phyloP scores from a whole-genome alignment of 1,284 basidiomycete genomes.

The Naganishia sp. region DNA sequence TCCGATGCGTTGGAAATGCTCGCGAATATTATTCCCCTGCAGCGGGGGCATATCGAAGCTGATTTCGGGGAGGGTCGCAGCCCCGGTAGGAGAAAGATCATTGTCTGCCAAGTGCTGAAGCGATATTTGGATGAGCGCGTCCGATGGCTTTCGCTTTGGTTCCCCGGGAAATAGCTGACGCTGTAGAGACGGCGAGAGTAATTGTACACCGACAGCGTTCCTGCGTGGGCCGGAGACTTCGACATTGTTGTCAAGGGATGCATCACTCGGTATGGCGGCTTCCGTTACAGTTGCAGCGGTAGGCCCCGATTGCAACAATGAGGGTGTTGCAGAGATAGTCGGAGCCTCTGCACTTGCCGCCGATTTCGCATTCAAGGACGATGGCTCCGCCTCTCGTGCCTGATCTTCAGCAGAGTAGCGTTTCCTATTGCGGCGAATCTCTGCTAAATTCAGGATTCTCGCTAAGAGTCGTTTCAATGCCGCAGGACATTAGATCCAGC shows the following conservation, averaged over 20 bases:
- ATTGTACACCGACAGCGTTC: slow-evolving; percentile 88
- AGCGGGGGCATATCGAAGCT: slow-evolving; percentile 80
- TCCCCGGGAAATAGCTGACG: slow-evolving; percentile 77
- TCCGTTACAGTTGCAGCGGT: background rate
- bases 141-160: slow-evolving; percentile 65
- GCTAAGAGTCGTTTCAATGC: background rate
- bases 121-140: slow-evolving; percentile 70
- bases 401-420: background rate
- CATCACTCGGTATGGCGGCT: too few species aligned
- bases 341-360: background rate
- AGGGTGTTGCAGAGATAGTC: background rate
- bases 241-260: too few species aligned
- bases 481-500: too few species aligned
- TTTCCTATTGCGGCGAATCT: background rate
- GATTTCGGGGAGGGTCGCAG: slow-evolving; percentile 75
- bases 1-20: slow-evolving; percentile 88
- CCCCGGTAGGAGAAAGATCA: slow-evolving; percentile 74
- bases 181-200: slow-evolving; percentile 78
- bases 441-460: background rate
- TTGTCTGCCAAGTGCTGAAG: slow-evolving; percentile 76
- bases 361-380: background rate
- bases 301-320: background rate
- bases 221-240: slow-evolving; percentile 51
- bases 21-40: slow-evolving; percentile 76
- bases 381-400: background rate